These are phyloP conservation scores for Juglanconis sp. DNA, from an alignment of 2,329 filamentous ascomycete species.

Conservation along the genomic window DNA sequence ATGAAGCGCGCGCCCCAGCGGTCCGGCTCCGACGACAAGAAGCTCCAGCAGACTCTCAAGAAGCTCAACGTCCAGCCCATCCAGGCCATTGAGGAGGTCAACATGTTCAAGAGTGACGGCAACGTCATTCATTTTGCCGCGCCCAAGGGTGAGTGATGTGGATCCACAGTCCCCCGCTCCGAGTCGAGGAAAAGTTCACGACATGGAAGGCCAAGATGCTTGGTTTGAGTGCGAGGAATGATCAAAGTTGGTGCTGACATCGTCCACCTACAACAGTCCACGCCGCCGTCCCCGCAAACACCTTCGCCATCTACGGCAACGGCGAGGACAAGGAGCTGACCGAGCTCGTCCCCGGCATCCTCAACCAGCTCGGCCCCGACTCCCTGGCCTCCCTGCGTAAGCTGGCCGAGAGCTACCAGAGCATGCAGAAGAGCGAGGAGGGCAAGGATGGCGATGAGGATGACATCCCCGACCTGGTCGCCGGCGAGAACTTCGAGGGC, in stretches of 20 bases:
- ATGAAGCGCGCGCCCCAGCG: slow-evolving; percentile 96
- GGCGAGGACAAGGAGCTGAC: slow-evolving; percentile 99
- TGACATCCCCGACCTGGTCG: slow-evolving; percentile 95
- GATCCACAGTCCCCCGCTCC: background rate
- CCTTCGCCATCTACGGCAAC: slow-evolving; percentile 98
- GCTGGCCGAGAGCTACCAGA: slow-evolving; percentile 99
- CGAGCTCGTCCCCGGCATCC: slow-evolving; percentile 97
- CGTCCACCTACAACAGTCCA: slow-evolving; percentile 62
- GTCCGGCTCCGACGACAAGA: slow-evolving; percentile 97
- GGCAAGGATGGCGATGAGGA: slow-evolving; percentile 78
- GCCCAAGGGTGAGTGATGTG: slow-evolving; percentile 72
- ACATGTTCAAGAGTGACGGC: slow-evolving; percentile 99
- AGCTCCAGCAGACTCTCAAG: slow-evolving; percentile 95
- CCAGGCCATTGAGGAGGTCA: slow-evolving; percentile 99
- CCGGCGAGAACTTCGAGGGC: slow-evolving; percentile 80
- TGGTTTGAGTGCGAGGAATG: background rate
- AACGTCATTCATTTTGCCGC: slow-evolving; percentile 99
- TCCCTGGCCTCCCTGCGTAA: slow-evolving; percentile 96
- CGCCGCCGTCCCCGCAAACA: slow-evolving; percentile 95
- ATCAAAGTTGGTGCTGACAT: slow-evolving; percentile 2
- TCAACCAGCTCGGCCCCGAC: slow-evolving; percentile 99
- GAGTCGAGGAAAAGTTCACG: background rate
- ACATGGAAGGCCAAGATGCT: background rate
- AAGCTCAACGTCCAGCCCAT: slow-evolving; percentile 99
- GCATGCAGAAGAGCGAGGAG: slow-evolving; percentile 89